Base-by-base conservation (phyloP, 2,329 filamentous ascomycete genomes). In the Mycocentrospora acerina region DNA sequence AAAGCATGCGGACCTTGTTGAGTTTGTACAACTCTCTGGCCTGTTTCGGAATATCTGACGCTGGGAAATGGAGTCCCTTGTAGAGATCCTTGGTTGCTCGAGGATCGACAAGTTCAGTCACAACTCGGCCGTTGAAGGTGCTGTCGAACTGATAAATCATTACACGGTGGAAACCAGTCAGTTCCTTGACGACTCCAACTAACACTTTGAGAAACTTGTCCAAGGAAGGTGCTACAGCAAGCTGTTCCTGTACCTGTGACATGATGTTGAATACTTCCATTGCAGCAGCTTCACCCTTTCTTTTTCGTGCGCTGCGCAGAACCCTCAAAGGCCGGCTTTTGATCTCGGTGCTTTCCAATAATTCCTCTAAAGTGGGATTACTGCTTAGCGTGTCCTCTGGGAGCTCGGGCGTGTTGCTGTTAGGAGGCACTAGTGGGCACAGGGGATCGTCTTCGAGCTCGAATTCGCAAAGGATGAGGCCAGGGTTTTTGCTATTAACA, bases 261-360 rank as follows among this genome's bases (percentile, higher is more conserved):
- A 95, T 87, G 48, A 95, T 90, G 64, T 89, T 90, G 66, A 94
- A 94, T 1, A 93, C 86, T 55, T 94, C 86, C 83, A 93, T 93
- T 0, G 86, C 86, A 4, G 85, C 85, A 30, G 88, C 86, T 57
- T 93, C 87, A 5, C 86, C 87, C 51, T 82, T 81, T 33, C 84
- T 76, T 57, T 87, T 88, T 8, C 88, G 79, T 0, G 88, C 86
- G 58, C 83, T 88, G 24, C 86, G 75, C 16, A 93, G 63, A 2
- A 93, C 80, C 25, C 88, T 77, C n/a, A 95, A 70, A 4, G 88
- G 89, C 50, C 83, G 86, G 66, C 86, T 93, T 32, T 78, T 71
- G 18, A 85, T 82, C 39, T 86, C 77, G 0, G 88, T 94, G 57
- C 87, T 91, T 45, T 88, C 84, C 7, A 80, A 72, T 11, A 85